Base-by-base conservation (phyloP, 768 basidiomycete genomes). In the Termitomyces sp. region DNA sequence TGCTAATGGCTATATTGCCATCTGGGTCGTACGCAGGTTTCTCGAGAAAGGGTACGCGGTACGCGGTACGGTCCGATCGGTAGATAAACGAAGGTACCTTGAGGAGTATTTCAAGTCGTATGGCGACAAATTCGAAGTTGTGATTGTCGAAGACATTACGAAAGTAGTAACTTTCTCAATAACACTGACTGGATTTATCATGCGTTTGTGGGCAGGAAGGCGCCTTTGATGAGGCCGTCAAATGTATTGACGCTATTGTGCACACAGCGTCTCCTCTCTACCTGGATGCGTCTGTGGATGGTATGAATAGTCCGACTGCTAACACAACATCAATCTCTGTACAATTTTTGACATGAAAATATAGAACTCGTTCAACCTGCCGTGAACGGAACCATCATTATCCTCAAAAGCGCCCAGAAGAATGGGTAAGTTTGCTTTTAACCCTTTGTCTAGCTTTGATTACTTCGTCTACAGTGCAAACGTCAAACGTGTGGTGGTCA, bases 141-240 rank as follows among this genome's bases (percentile, higher is more conserved):
- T 58, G 9, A 52, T 71, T 32, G 68, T 71, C 2, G 53, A 65
- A 36, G 69, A 71, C 51, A 68, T 68, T 26, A 60, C 66, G 16
- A 62, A 66, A 62, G 69, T 64, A 53, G 14, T 22, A 7, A 40
- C 20, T 13, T 4, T 51, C 9, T 33, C 18, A 0, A 14, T 37
- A 26, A 33, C 9, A 10, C 40, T 20, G 18, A 16, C 7, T 39
- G 18, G 7, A 40, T 47, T 36, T n/a, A 50, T 36, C 20, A 16
- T 6, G 27, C n/a, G 5, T 58, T n/a, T 27, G 18, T n/a, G 22
- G 32, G 43, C 27, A 84, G 81, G 75, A 75, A 4, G 80, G 80
- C 16, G 86, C 84, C 1, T 92, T 89, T 58, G 86, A 90, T 67
- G 81, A 88, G 48, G 87, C 84, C 2, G 84, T 89, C 59, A 81